Conservation (phyloP, 2,329 filamentous ascomycete species). For the Colletotrichum siamense region DNA sequence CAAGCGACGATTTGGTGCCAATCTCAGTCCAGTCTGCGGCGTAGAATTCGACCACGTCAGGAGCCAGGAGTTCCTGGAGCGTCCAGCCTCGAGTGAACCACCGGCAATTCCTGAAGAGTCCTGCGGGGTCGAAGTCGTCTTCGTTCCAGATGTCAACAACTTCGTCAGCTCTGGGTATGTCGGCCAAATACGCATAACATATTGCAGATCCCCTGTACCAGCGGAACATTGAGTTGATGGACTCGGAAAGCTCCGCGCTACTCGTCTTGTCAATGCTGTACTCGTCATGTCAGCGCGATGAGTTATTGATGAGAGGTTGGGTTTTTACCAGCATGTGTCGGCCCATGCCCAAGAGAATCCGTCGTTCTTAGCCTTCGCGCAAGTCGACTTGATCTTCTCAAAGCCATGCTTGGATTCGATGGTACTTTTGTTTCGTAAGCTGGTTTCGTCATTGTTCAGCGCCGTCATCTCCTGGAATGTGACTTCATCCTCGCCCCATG, state of each 20-base stretch:
- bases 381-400: slow-evolving; percentile 25
- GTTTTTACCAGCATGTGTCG: slow-evolving; percentile 29
- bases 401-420: slow-evolving; percentile 13
- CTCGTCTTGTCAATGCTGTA: slow-evolving; percentile 30
- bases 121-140: neutral
- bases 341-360: slow-evolving; percentile 31
- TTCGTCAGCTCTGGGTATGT: neutral
- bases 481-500: slow-evolving; percentile 36
- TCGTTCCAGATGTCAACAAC: neutral
- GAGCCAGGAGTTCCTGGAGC: slow-evolving; percentile 35
- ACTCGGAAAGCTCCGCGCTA: slow-evolving; percentile 29
- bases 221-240: slow-evolving; percentile 31
- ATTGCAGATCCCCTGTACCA: slow-evolving; percentile 30
- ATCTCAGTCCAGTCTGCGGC: slow-evolving; percentile 30
- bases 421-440: neutral
- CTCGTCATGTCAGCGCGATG: neutral
- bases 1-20: slow-evolving; percentile 29
- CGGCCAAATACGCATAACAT: slow-evolving; percentile 31
- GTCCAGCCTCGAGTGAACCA: slow-evolving; percentile 32
- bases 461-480: slow-evolving; percentile 22
- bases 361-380: slow-evolving; percentile 23
- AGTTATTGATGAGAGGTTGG: neutral
- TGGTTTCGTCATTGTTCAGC: neutral
- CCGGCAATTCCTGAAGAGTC: neutral
- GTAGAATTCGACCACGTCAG: slow-evolving; percentile 32